Percentiles rank a stretch among this genome's conserved stretches.
Evolutionary conservation across 352 stramenopile species (phyloP).

Genomic region (Phytophthora tubulina): DNA sequence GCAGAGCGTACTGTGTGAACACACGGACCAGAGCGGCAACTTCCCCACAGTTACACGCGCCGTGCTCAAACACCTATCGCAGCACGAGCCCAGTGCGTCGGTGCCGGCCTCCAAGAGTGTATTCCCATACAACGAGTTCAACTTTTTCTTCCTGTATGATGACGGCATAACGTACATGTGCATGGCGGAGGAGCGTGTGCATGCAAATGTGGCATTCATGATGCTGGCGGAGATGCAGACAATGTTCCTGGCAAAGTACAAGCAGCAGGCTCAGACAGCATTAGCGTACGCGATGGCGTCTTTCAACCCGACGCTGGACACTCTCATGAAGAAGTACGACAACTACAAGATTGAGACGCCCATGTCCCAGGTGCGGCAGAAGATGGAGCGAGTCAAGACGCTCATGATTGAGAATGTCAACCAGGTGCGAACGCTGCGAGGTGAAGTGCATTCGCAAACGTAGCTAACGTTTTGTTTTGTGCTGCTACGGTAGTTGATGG

Average conservation of each 20-base stretch:
- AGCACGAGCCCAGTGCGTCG: constrained; percentile 51
- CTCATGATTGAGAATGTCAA: constrained; percentile 99
- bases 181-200: constrained; percentile 83
- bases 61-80: constrained; percentile 75
- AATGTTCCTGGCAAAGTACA: constrained; percentile 73
- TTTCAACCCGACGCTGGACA: constrained; percentile 68
- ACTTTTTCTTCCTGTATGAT: constrained; percentile 85
- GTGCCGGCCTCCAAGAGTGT: constrained; percentile 57
- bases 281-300: constrained; percentile 75
- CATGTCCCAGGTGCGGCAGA: constrained; percentile 86
- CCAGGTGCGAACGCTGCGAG: constrained; percentile 49
- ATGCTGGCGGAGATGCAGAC: constrained; percentile 78
- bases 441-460: background rate
- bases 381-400: constrained; percentile 98
- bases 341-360: constrained; percentile 86
- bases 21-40: constrained; percentile 80
- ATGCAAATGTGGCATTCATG: constrained; percentile 76
- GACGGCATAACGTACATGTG: constrained; percentile 86
- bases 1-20: constrained; percentile 83
- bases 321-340: constrained; percentile 88
- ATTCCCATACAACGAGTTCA: constrained; percentile 82
- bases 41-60: constrained; percentile 79
- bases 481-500: constrained; percentile 81
- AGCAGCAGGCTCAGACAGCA: constrained; percentile 70
- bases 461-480: constrained; percentile 1